Base-by-base conservation (phyloP, 257 asterid species). In the Knoxia roxburghii region DNA sequence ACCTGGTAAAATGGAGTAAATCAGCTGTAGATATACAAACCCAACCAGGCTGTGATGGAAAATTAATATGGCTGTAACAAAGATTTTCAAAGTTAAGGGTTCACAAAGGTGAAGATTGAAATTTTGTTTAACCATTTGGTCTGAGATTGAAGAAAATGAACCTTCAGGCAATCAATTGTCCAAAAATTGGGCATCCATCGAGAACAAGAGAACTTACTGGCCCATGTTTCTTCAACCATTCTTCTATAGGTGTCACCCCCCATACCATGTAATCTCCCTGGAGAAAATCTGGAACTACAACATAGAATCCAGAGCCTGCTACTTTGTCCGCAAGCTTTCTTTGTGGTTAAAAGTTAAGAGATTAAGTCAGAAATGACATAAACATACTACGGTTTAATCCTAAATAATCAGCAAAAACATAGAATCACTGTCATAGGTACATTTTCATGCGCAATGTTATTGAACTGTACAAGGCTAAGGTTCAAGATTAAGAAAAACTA, bases 261-360 rank as follows among this genome's bases (percentile, higher is more conserved):
- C 81, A 61, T 13, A 21, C 68, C 65, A 6, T 71, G 0, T 86
- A 89, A 80, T 88, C 91, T 26, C 91, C 91, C 8, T 40, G 40
- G 56, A 82, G 71, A 61, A 86, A 84, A 76, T 88, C 96, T 4
- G 95, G 95, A 23, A 80, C 89, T 35, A 84, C 84, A 32, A 80
- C 77, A 57, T 67, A 83, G 74, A 83, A 83, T 57, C 92, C 96
- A 61, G 84, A 84, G 7, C 72, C 81, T 40, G 83, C 95, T 43
- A 87, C 80, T 74, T 83, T 83, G 75, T 86, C 92, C 1, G 96
- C 95, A 18, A 89, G 74, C 68, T 78, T 84, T 87, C 95, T 84
- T 65, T 8, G 60, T 21, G 7, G 55, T 71, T 10, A 60, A 64
- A 48, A 60, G 56, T 23, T 68, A 29, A 33, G 23, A 75, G 18